Percentiles rank a stretch among this genome's conserved stretches.
Conservation (phyloP, 2,329 filamentous ascomycete species). For the Colletotrichum sp. region DNA sequence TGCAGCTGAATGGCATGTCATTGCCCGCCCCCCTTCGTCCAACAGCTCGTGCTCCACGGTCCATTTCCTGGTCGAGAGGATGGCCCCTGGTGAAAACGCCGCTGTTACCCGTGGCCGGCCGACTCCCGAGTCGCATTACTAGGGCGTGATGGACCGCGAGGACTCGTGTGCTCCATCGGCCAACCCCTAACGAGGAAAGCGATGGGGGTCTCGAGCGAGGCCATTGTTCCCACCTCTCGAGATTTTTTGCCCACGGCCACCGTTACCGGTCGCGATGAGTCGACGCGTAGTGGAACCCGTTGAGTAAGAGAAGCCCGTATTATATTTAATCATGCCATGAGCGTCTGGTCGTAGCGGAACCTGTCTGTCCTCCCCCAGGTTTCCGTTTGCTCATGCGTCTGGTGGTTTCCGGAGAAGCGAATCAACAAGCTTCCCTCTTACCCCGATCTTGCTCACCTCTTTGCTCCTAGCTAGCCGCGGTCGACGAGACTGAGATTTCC, state of each 20-base stretch:
- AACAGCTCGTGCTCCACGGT: neutral
- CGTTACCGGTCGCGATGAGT: conserved; percentile 17
- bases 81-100: neutral
- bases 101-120: conserved; percentile 12
- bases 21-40: neutral
- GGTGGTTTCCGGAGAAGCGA: conserved; percentile 14
- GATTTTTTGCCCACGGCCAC: conserved; percentile 12
- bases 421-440: neutral
- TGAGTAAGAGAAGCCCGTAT: conserved; percentile 8
- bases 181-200: conserved; percentile 6
- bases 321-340: conserved; percentile 17
- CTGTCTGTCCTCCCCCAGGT: neutral
- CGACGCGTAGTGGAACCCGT: conserved; percentile 17
- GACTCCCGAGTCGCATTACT: conserved; percentile 11
- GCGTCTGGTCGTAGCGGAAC: neutral
- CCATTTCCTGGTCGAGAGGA: conserved; percentile 1
- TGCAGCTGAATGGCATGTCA: conserved; percentile 12
- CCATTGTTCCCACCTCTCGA: conserved; percentile 7
- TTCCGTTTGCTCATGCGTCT: conserved; percentile 9
- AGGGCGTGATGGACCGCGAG: neutral
- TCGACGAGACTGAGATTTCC: conserved; percentile 4
- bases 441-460: neutral
- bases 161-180: conserved; percentile 9
- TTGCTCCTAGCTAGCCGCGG: neutral
- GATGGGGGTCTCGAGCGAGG: conserved; percentile 10